Conservation (phyloP, 192 early-diverging fungal species). For the Linnemannia exigua region DNA sequence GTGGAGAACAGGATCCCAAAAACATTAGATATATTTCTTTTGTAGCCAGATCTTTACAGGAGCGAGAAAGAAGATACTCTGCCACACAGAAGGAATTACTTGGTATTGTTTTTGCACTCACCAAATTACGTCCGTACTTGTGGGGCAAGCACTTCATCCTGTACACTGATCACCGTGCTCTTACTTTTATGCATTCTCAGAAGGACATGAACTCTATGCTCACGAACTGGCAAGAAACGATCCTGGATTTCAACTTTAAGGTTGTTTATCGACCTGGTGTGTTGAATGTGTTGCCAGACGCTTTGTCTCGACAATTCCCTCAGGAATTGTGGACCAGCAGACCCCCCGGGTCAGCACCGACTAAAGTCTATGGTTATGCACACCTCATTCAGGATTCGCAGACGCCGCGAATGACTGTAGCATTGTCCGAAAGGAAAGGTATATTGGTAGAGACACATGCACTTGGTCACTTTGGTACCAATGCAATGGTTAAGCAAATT, state of each 20-base stretch:
- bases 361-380: background rate
- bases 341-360: background rate
- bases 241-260: constrained; percentile 19
- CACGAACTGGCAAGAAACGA: constrained; percentile 22
- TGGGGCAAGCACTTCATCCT: constrained; percentile 4
- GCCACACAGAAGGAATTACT: constrained; percentile 42
- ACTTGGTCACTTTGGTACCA: constrained; percentile 17
- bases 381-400: constrained; percentile 8
- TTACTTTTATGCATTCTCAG: constrained; percentile 4
- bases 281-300: constrained; percentile 23
- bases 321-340: constrained; percentile 10
- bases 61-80: constrained; percentile 35
- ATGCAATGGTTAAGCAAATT: constrained; percentile 17
- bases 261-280: constrained; percentile 28
- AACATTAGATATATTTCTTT: constrained; percentile 43
- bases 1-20: constrained; percentile 13
- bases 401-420: background rate
- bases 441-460: background rate
- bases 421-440: background rate
- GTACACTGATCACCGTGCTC: constrained; percentile 6
- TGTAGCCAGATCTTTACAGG: constrained; percentile 33
- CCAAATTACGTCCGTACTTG: constrained; percentile 24
- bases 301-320: constrained; percentile 23
- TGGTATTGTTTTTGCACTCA: constrained; percentile 30
- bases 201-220: constrained; percentile 31